Percentiles rank a stretch among this genome's conserved stretches.
Conservation (phyloP, 2,329 filamentous ascomycete genomes). For the Pseudogymnoascus sp. region DNA sequence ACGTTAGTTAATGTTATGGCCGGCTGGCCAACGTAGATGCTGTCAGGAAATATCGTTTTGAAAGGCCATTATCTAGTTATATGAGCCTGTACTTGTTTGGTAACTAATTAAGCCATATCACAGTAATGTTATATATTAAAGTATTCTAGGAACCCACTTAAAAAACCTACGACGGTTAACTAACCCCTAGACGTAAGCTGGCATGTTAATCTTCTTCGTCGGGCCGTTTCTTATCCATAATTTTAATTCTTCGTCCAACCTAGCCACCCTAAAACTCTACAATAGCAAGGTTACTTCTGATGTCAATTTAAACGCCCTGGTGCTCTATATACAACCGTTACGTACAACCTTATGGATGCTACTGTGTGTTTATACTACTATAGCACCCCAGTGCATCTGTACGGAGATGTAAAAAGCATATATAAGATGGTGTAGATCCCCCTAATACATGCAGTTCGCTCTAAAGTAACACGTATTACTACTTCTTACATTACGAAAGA, state of each 20-base stretch:
- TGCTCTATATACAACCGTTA: neutral
- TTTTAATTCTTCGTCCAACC: neutral
- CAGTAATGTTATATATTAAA: neutral
- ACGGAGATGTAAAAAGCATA: neutral
- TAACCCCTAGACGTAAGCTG: neutral
- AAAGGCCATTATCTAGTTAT: neutral
- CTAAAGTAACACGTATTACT: neutral
- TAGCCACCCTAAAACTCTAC: neutral
- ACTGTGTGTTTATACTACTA: neutral
- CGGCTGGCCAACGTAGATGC: neutral
- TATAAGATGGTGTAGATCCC: neutral
- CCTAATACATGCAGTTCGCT: neutral
- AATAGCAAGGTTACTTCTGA: neutral
- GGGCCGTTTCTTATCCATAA: neutral
- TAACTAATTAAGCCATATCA: neutral
- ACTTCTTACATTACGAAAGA: neutral
- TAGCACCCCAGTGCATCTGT: neutral
- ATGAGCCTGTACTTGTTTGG: neutral
- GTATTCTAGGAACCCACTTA: neutral
- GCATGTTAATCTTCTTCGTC: neutral
- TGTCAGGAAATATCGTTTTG: neutral
- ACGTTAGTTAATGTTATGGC: neutral
- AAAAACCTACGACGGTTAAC: neutral
- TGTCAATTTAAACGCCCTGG: neutral
- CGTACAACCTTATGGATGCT: neutral